Percentiles rank a stretch among this genome's conserved stretches.
Evolutionary conservation across 2,329 filamentous ascomycete genomes (phyloP).

Genomic region (Trichothecium roseum): DNA sequence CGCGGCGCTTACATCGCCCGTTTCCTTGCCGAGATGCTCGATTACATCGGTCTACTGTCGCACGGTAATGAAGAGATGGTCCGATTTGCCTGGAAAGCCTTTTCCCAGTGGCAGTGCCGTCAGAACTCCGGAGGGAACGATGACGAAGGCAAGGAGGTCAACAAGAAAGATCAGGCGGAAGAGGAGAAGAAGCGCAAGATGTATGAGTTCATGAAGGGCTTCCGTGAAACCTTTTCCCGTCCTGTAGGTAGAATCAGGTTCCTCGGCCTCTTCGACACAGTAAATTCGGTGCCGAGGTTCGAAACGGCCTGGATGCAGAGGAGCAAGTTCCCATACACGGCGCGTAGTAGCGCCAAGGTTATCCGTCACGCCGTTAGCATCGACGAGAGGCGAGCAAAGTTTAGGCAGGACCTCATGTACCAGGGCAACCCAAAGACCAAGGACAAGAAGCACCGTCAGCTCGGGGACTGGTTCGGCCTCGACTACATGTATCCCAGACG

Average conservation of each 20-base stretch:
- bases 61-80: slow-evolving; percentile 82
- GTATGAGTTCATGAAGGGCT: slow-evolving; percentile 67
- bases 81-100: slow-evolving; percentile 74
- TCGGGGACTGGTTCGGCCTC: slow-evolving; percentile 11
- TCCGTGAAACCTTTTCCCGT: slow-evolving; percentile 70
- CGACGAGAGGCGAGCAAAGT: slow-evolving; percentile 62
- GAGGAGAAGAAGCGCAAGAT: slow-evolving; percentile 42
- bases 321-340: slow-evolving; percentile 63
- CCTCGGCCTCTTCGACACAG: slow-evolving; percentile 71
- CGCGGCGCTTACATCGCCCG: slow-evolving; percentile 64
- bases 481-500: slow-evolving; percentile 1
- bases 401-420: slow-evolving; percentile 59
- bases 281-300: slow-evolving; percentile 70
- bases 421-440: slow-evolving; percentile 22
- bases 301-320: slow-evolving; percentile 70
- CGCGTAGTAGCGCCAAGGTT: slow-evolving; percentile 44
- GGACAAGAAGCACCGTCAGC: slow-evolving; percentile 11
- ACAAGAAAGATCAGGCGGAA: slow-evolving; percentile 10
- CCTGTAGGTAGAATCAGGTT: slow-evolving; percentile 66
- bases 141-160: slow-evolving; percentile 30
- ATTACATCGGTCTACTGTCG: slow-evolving; percentile 68
- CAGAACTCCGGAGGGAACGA: slow-evolving; percentile 30
- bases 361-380: slow-evolving; percentile 63
- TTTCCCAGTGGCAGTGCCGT: slow-evolving; percentile 61
- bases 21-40: slow-evolving; percentile 75